Conservation (phyloP, 1,284 basidiomycete species). For the Puccinia horiana region DNA sequence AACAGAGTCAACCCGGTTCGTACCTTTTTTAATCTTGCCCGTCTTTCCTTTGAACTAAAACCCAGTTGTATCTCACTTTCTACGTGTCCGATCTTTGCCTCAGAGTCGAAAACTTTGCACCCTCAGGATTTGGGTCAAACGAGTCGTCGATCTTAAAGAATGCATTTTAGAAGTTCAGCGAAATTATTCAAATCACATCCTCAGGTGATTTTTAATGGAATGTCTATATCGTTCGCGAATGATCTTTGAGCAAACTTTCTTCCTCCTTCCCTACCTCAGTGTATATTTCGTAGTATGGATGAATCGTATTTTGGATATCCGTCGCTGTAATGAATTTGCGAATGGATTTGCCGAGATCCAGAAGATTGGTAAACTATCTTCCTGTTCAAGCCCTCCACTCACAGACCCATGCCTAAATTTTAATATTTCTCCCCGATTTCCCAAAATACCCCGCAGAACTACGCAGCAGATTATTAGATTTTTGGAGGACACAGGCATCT, state of each 20-base stretch:
- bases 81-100: neutral
- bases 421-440: neutral
- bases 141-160: constrained; percentile 8
- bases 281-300: constrained; percentile 16
- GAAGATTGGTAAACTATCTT: constrained; percentile 32
- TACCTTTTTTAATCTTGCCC: neutral
- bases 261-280: neutral
- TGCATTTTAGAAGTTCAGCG: neutral
- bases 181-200: neutral
- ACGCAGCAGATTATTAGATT: constrained; percentile 15
- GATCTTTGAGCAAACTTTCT: neutral
- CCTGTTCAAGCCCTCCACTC: too few relatives aligned
- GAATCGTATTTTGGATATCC: constrained; percentile 9
- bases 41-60: neutral
- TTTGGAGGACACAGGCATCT: constrained; percentile 30
- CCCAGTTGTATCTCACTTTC: neutral
- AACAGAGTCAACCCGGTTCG: constrained; percentile 20
- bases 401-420: neutral
- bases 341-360: constrained; percentile 42
- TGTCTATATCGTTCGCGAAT: neutral
- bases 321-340: constrained; percentile 23
- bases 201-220: neutral
- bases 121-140: constrained; percentile 12
- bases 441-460: neutral
- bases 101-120: constrained; percentile 14